Base-by-base conservation (phyloP, 768 basidiomycete species). In the Naematelia aurantialba region DNA sequence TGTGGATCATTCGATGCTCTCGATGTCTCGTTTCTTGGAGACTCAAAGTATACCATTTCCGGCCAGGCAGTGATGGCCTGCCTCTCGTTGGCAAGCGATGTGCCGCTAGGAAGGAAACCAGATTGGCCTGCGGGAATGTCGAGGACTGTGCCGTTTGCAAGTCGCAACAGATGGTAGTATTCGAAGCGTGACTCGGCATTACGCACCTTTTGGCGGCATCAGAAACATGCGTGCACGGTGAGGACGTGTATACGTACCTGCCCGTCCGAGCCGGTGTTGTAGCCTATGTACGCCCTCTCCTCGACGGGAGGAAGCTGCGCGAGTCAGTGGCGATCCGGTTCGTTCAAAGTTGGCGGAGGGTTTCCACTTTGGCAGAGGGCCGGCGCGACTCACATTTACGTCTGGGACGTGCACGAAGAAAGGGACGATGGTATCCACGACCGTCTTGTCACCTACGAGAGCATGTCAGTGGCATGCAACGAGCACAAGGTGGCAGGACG, bases 271-370 rank as follows among this genome's bases (percentile, higher is more conserved):
- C 58, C 52, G 44, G 14, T 21, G 45, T 24, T 31, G 21, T 51
- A n/a, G 22, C 58, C 3, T 27, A 5, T 22, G 14, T 12, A 27
- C 2, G 5, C 19, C 5, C 39, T 14, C 4, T 42, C 48, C 31
- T 52, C 57, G 30, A 68, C 52, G 5, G 66, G 66, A 1, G 66
- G 66, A 46, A 68, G 60, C 66, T 68, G 42, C 4, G 3, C 17
- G 50, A 12, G 54, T 39, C n/a, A 1, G 26, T n/a, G n/a, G n/a
- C n/a, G n/a, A n/a, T n/a, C n/a, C n/a, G n/a, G n/a, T n/a, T n/a
- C n/a, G n/a, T n/a, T n/a, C n/a, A n/a, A n/a, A n/a, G n/a, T n/a
- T n/a, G n/a, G n/a, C n/a, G n/a, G n/a, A n/a, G n/a, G n/a, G n/a
- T n/a, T n/a, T n/a, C n/a, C n/a, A n/a, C n/a, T n/a, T n/a, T n/a